Evolutionary conservation across 2,329 filamentous ascomycete species (phyloP).

Genomic region (Pyricularia sp.): DNA sequence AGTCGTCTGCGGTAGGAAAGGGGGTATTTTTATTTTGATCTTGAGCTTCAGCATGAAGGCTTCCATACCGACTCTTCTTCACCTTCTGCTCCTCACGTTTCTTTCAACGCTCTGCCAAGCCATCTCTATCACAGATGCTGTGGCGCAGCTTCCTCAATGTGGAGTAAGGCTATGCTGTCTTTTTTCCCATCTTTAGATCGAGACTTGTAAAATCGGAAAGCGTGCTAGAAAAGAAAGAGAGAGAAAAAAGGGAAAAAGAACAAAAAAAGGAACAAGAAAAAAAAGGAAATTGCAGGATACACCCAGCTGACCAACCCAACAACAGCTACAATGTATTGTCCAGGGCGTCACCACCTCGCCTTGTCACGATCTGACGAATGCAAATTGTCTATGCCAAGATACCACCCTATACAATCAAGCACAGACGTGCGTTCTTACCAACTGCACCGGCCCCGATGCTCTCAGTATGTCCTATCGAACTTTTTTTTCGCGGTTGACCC

Average conservation of each 20-base stretch:
- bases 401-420: background rate
- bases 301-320: background rate
- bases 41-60: background rate
- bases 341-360: conserved; percentile 2
- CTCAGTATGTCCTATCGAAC: background rate
- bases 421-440: conserved; percentile 2
- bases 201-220: background rate
- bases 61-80: background rate
- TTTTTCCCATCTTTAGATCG: background rate
- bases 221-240: no score
- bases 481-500: background rate
- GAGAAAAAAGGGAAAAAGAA: no score
- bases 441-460: conserved; percentile 2
- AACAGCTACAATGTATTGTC: background rate
- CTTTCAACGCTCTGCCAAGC: background rate
- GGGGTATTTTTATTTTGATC: background rate
- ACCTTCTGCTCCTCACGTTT: background rate
- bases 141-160: background rate
- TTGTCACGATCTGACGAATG: conserved; percentile 1
- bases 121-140: background rate
- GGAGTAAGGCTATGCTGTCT: background rate
- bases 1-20: background rate
- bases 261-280: no score
- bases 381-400: conserved; percentile 1
- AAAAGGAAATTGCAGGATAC: background rate